phyloP scores from a whole-genome alignment of 805 yeast species.

The Metschnikowia arizonensis region DNA sequence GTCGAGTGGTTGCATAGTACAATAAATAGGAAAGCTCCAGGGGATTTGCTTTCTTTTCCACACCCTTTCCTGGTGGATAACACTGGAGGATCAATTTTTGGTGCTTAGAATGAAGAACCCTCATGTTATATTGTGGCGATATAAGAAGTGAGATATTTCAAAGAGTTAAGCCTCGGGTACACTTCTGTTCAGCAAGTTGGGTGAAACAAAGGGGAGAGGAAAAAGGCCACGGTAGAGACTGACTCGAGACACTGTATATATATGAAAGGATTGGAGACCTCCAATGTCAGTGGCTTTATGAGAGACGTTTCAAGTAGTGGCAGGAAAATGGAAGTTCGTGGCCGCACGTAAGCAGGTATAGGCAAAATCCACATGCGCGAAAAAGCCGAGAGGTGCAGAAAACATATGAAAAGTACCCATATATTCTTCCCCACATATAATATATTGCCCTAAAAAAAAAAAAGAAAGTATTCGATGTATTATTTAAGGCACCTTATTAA shows the following conservation, averaged over 20 bases:
- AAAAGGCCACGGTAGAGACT: not conserved
- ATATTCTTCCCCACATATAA: slow-evolving; percentile 1
- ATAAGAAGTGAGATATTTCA: not conserved
- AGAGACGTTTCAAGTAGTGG: not conserved
- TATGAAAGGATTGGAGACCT: not conserved
- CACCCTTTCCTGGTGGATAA: slow-evolving; percentile 83
- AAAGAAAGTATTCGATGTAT: not conserved
- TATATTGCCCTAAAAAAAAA: too few relatives aligned
- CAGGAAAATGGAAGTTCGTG: slow-evolving; percentile 4
- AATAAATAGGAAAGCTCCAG: slow-evolving; percentile 85
- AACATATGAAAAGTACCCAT: slow-evolving; percentile 4
- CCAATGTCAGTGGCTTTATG: not conserved
- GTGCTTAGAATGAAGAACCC: slow-evolving; percentile 69
- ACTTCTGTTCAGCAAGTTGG: not conserved
- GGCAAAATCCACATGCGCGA: slow-evolving; percentile 5
- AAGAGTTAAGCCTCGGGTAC: not conserved
- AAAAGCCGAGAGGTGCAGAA: slow-evolving; percentile 1
- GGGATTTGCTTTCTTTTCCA: slow-evolving; percentile 87
- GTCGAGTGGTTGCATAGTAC: slow-evolving; percentile 85
- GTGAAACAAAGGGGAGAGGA: not conserved
- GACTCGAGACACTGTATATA: not conserved
- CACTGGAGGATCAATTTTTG: slow-evolving; percentile 87
- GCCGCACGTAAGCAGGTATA: not conserved
- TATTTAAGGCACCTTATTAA: not conserved
- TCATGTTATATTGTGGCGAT: slow-evolving; percentile 17